Conservation (phyloP, 2,329 filamentous ascomycete genomes). For the Ramichloridium luteum region DNA sequence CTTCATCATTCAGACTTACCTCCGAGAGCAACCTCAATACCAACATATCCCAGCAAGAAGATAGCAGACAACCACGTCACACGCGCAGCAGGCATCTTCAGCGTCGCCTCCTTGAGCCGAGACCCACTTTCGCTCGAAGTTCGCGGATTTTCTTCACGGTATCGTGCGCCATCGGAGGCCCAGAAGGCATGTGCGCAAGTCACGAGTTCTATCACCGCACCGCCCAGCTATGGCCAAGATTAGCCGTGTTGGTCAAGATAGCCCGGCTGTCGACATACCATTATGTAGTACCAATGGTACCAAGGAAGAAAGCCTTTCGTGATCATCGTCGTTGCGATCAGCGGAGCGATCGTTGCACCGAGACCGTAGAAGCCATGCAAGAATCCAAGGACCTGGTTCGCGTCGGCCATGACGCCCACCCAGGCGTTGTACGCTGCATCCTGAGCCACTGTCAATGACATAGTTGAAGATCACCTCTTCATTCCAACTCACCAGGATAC, state of each 20-base stretch:
- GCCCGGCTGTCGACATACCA: slow-evolving; percentile 37
- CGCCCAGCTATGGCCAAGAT: slow-evolving; percentile 33
- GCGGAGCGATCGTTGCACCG: slow-evolving; percentile 55
- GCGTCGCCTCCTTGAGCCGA: slow-evolving; percentile 40
- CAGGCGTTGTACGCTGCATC: slow-evolving; percentile 51
- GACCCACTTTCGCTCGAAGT: slow-evolving; percentile 35
- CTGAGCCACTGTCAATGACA: too few species aligned
- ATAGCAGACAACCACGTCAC: slow-evolving; percentile 61
- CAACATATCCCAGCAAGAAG: slow-evolving; percentile 70
- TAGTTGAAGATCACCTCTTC: too few species aligned
- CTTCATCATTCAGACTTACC: slow-evolving; percentile 23
- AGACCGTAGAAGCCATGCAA: slow-evolving; percentile 61
- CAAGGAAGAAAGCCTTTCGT: slow-evolving; percentile 49
- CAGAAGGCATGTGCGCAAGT: slow-evolving; percentile 49
- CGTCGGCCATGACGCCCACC: slow-evolving; percentile 59
- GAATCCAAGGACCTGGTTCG: slow-evolving; percentile 63
- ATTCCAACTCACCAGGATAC: slow-evolving; percentile 37
- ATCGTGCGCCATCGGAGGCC: slow-evolving; percentile 45
- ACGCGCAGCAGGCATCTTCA: slow-evolving; percentile 32
- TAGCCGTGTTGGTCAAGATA: background rate
- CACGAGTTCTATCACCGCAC: slow-evolving; percentile 44
- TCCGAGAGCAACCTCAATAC: slow-evolving; percentile 61
- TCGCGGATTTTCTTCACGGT: slow-evolving; percentile 40
- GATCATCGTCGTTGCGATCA: slow-evolving; percentile 63
- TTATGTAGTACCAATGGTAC: slow-evolving; percentile 67